A percentile compares a stretch with the other conserved stretches of the same genome.
phyloP scores from a whole-genome alignment of 1,284 basidiomycete genomes.

The Rhodotorula sp. region DNA sequence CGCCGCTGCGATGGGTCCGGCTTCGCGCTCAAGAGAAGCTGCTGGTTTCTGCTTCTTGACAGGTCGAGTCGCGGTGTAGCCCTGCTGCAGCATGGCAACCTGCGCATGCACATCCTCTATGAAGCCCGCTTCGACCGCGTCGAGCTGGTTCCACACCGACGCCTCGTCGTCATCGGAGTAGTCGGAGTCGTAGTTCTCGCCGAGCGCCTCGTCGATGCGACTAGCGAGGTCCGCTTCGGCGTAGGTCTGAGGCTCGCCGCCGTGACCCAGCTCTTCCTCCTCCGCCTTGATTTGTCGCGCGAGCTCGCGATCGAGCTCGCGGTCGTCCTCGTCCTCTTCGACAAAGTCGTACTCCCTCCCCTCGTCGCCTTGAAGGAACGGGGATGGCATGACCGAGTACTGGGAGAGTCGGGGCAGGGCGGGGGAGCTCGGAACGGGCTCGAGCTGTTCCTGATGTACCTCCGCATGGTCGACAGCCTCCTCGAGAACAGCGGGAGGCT shows the following conservation, averaged over 20 bases:
- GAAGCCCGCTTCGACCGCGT: not conserved
- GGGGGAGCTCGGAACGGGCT: not conserved
- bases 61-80: not conserved
- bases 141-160: not conserved
- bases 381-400: slow-evolving; percentile 9
- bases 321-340: not conserved
- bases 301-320: not conserved
- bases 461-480: not conserved
- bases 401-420: slow-evolving; percentile 6
- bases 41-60: not conserved
- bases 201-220: not conserved
- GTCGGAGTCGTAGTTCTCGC: not conserved
- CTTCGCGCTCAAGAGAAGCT: not conserved
- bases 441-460: not conserved
- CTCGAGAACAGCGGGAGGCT: not conserved
- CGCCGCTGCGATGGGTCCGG: too few relatives aligned
- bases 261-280: not conserved
- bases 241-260: not conserved
- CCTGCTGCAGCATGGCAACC: not conserved
- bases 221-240: too few relatives aligned
- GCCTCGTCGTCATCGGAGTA: not conserved
- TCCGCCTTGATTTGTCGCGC: not conserved
- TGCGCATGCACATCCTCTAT: not conserved
- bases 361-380: not conserved
- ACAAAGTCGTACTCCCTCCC: not conserved